Percentiles rank a stretch among this genome's conserved stretches.
phyloP scores from a whole-genome alignment of 2,329 filamentous ascomycete species.

The Fusarium nematophilum region DNA sequence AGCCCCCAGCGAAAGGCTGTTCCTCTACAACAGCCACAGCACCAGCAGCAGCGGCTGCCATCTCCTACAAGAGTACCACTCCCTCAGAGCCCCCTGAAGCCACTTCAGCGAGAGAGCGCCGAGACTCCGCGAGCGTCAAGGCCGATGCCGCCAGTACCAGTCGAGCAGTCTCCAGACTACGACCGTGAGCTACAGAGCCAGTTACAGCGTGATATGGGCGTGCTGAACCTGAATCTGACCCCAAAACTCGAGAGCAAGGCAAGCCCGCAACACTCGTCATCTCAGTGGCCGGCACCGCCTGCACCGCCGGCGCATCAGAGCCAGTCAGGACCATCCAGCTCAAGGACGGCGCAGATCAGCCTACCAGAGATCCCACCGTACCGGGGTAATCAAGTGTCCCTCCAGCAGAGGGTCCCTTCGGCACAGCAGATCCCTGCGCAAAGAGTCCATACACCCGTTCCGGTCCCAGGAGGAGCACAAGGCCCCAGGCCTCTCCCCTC shows the following conservation, averaged over 20 bases:
- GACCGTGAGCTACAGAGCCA: slow-evolving; percentile 71
- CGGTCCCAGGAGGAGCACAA: slow-evolving; percentile 30
- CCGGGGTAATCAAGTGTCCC: slow-evolving; percentile 53
- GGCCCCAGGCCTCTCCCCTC: slow-evolving; percentile 42
- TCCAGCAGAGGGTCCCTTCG: slow-evolving; percentile 45
- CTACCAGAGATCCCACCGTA: slow-evolving; percentile 68
- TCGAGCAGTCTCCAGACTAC: slow-evolving; percentile 67
- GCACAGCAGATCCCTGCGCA: slow-evolving; percentile 43
- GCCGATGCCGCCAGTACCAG: slow-evolving; percentile 59
- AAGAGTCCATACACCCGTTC: slow-evolving; percentile 29
- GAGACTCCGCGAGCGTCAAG: slow-evolving; percentile 62
- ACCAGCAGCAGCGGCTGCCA: slow-evolving; percentile 24
- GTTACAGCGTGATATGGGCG: slow-evolving; percentile 71
- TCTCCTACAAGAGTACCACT: slow-evolving; percentile 72
- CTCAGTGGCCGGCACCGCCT: slow-evolving; percentile 37
- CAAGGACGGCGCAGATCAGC: slow-evolving; percentile 55
- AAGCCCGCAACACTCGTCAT: slow-evolving; percentile 22
- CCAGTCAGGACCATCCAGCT: slow-evolving; percentile 51
- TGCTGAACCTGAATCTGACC: slow-evolving; percentile 60
- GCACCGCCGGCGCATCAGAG: slow-evolving; percentile 50
- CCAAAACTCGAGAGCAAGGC: slow-evolving; percentile 21
- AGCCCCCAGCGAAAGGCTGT: slow-evolving; percentile 71
- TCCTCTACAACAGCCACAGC: slow-evolving; percentile 41
- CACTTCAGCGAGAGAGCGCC: slow-evolving; percentile 45
- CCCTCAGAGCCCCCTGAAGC: slow-evolving; percentile 57